Evolutionary conservation across 495 filamentous ascomycete species (phyloP).

Genomic region (Xylaria venustula): DNA sequence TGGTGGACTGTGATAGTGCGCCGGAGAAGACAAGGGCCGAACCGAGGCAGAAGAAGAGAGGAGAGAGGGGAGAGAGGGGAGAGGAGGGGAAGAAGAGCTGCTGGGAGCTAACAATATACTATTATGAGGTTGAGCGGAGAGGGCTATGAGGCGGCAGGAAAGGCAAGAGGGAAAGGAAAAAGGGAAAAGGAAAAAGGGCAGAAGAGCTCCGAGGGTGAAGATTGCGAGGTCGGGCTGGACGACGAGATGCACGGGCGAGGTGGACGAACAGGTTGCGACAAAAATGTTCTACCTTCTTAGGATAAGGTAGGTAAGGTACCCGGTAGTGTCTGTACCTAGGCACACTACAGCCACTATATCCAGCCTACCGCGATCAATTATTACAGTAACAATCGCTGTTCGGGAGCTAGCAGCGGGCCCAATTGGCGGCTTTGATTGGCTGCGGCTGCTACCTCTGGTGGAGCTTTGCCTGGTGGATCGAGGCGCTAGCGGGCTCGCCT

Average conservation of each 20-base stretch:
- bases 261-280: constrained; percentile 4
- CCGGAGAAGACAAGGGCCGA: constrained; percentile 31
- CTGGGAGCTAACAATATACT: constrained; percentile 10
- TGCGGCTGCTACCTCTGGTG: not conserved
- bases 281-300: constrained; percentile 1
- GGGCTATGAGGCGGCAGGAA: constrained; percentile 16
- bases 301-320: not conserved
- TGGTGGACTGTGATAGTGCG: constrained; percentile 43
- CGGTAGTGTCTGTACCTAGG: not conserved
- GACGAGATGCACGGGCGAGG: constrained; percentile 2
- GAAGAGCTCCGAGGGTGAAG: constrained; percentile 9
- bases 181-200: constrained; percentile 2
- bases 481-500: not conserved
- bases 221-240: constrained; percentile 11
- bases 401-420: not conserved
- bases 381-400: constrained; percentile 10
- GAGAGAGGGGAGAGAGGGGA: not conserved
- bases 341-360: not conserved
- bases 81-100: constrained; percentile 1
- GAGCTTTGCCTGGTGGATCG: not conserved
- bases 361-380: too few relatives aligned
- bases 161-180: constrained; percentile 15
- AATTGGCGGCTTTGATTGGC: constrained; percentile 13
- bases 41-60: constrained; percentile 32
- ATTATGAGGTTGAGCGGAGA: constrained; percentile 17